Conservation (phyloP, 257 asterid species). For the Nicotiana benthamiana region DNA sequence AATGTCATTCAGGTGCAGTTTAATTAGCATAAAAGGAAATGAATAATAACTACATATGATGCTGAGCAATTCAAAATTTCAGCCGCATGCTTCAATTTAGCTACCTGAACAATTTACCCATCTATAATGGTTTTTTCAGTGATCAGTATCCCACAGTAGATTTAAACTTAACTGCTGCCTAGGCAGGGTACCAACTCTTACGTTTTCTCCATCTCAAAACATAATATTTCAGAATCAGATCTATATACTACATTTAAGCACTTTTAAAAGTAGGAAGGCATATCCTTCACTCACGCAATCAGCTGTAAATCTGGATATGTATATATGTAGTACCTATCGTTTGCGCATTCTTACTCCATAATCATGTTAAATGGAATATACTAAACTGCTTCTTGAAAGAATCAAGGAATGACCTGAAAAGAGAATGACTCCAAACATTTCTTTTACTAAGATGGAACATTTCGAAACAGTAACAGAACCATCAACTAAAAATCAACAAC, state of each 20-base stretch:
- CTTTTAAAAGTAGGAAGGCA: not conserved
- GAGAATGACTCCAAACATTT: not conserved
- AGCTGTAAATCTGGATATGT: not conserved
- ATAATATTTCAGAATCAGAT: not conserved
- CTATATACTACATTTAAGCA: not conserved
- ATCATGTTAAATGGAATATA: not conserved
- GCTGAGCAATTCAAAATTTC: not conserved
- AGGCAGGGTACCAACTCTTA: not conserved
- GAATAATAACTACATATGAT: not conserved
- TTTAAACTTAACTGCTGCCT: not conserved
- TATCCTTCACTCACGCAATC: not conserved
- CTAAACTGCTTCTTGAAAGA: not conserved
- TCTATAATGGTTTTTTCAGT: not conserved
- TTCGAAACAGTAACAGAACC: not conserved
- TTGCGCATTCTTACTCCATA: not conserved
- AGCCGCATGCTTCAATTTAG: not conserved
- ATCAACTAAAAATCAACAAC: not conserved
- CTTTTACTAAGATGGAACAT: not conserved
- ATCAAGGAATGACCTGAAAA: not conserved
- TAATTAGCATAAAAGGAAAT: not conserved
- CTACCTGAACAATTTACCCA: not conserved
- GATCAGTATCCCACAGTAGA: not conserved
- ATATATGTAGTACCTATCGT: not conserved
- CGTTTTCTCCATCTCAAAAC: not conserved
- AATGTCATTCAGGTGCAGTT: not conserved